A percentile compares a stretch with the other conserved stretches of the same genome.
These are phyloP conservation scores for Sporothrix euskadiensis DNA, from an alignment of 2,329 filamentous ascomycete genomes.

Conservation along the genomic window DNA sequence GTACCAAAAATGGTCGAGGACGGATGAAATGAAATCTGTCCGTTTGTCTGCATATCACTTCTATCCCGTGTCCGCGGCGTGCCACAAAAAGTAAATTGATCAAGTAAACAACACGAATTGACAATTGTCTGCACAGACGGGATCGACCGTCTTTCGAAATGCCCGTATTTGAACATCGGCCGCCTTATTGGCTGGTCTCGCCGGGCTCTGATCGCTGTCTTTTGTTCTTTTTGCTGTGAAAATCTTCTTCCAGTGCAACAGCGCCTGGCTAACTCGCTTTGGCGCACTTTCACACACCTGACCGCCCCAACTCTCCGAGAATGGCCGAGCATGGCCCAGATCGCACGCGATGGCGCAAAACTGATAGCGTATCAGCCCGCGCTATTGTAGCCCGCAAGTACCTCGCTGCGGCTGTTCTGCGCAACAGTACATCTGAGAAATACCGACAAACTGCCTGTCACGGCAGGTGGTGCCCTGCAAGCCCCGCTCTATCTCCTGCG, in stretches of 20 bases:
- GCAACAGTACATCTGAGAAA: not conserved
- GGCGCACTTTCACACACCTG: not conserved
- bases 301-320: constrained; percentile 14
- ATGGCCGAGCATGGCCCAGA: constrained; percentile 8
- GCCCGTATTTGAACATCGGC: constrained; percentile 8
- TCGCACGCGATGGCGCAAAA: constrained; percentile 3
- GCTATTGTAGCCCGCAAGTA: not conserved
- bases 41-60: not conserved
- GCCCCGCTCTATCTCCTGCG: not conserved
- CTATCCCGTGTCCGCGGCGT: not conserved
- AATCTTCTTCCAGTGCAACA: not conserved
- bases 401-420: not conserved
- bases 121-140: not conserved
- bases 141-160: not conserved
- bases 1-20: not conserved
- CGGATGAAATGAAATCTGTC: not conserved
- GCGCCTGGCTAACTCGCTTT: not conserved
- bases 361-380: constrained; percentile 4
- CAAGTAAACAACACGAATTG: not conserved
- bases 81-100: constrained; percentile 13
- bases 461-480: not conserved
- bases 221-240: not conserved
- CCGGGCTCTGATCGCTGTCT: not conserved
- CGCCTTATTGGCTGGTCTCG: constrained; percentile 18
- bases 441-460: not conserved